A percentile compares a stretch with the other conserved stretches of the same genome.
Evolutionary conservation across 768 basidiomycete genomes (phyloP).

Genomic region (Collybiopsis confluens): DNA sequence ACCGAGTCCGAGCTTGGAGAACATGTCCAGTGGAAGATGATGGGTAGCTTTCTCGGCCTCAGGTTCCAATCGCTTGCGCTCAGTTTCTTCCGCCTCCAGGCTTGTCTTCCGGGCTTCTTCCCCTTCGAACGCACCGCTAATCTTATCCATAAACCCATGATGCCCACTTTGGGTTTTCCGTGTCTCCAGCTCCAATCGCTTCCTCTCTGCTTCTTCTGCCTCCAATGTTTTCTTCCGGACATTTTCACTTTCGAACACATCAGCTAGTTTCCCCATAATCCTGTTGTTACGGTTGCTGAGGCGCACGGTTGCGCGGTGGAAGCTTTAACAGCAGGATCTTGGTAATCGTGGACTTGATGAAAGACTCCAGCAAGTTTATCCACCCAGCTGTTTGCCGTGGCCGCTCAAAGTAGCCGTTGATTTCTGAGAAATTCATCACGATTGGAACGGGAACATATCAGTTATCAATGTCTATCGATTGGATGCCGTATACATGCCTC

Average conservation of each 20-base stretch:
- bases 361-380: not conserved
- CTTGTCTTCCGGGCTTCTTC: not conserved
- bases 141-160: conserved; percentile 10
- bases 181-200: conserved; percentile 3
- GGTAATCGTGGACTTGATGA: conserved; percentile 8
- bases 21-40: too few relatives aligned
- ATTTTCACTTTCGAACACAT: not conserved
- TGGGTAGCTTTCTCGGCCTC: not conserved
- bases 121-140: not conserved
- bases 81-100: conserved; percentile 6
- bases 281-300: conserved; percentile 13
- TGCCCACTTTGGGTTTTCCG: not conserved
- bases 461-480: too few relatives aligned
- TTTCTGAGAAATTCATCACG: too few relatives aligned
- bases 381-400: not conserved
- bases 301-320: not conserved
- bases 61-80: conserved; percentile 10
- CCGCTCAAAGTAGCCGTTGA: too few relatives aligned
- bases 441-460: too few relatives aligned
- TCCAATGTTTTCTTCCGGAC: not conserved
- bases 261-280: conserved; percentile 10
- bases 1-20: too few relatives aligned
- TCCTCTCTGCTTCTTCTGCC: conserved; percentile 10
- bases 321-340: not conserved
- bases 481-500: too few relatives aligned